phyloP scores from a whole-genome alignment of 768 basidiomycete genomes.

The Xerocomellus amylosporus region DNA sequence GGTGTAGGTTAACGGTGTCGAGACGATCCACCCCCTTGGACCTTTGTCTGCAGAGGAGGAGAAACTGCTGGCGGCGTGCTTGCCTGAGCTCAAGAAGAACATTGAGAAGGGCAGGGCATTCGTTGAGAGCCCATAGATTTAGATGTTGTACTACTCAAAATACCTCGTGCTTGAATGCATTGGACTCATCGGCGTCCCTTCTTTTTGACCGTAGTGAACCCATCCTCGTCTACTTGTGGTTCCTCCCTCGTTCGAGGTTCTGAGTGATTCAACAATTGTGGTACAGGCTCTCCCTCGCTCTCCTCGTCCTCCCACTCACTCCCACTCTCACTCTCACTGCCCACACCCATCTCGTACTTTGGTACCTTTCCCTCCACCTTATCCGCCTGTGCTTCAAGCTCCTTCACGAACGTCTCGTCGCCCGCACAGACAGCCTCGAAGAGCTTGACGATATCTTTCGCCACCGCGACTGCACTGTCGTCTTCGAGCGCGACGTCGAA shows the following conservation, averaged over 20 bases:
- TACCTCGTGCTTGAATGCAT: constrained; percentile 21
- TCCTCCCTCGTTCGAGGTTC: constrained; percentile 41
- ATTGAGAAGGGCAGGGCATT: constrained; percentile 92
- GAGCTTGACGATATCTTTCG: constrained; percentile 64
- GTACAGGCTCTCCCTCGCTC: constrained; percentile 50
- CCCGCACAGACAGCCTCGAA: constrained; percentile 56
- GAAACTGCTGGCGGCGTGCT: constrained; percentile 79
- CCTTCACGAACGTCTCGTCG: constrained; percentile 47
- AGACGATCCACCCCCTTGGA: constrained; percentile 88
- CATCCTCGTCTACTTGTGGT: constrained; percentile 86
- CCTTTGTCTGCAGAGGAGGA: constrained; percentile 76
- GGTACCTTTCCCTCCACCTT: constrained; percentile 55
- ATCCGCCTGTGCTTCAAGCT: constrained; percentile 65
- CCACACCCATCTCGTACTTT: constrained; percentile 41
- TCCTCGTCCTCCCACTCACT: constrained; percentile 46
- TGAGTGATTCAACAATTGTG: constrained; percentile 49
- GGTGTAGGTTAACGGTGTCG: constrained; percentile 74
- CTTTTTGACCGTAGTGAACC: constrained; percentile 77
- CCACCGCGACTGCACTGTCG: constrained; percentile 71
- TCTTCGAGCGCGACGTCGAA: constrained; percentile 86
- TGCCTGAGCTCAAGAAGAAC: constrained; percentile 96
- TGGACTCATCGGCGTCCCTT: constrained; percentile 44
- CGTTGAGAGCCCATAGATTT: constrained; percentile 43
- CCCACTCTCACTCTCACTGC: constrained; percentile 36
- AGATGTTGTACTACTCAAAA: constrained; percentile 16